Conservation (phyloP, 1,284 basidiomycete genomes). For the Athelia psychrophila region DNA sequence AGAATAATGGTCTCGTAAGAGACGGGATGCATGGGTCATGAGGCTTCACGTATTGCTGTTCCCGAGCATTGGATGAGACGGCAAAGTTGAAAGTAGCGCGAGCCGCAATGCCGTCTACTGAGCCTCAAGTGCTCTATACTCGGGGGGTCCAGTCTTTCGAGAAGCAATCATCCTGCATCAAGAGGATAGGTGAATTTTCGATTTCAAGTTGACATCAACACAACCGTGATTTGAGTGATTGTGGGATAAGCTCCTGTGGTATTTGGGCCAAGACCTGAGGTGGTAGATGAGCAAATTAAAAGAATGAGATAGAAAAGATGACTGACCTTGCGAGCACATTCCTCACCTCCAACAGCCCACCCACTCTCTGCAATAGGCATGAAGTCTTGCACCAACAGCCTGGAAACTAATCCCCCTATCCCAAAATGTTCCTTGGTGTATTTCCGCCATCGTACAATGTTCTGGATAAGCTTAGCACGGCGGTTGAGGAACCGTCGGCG, state of each 20-base stretch:
- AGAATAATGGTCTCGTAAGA: slow-evolving; percentile 9
- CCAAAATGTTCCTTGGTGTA: slow-evolving; percentile 64
- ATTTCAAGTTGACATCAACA: not conserved
- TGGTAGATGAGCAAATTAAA: not conserved
- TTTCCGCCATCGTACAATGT: slow-evolving; percentile 75
- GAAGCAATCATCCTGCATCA: slow-evolving; percentile 8
- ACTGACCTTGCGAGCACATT: slow-evolving; percentile 61
- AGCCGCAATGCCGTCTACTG: slow-evolving; percentile 24
- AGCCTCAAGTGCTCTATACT: not conserved
- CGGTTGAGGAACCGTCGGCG: slow-evolving; percentile 69
- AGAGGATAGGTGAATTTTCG: not conserved
- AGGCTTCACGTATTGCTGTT: slow-evolving; percentile 43
- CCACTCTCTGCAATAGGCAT: slow-evolving; percentile 70
- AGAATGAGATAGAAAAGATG: slow-evolving; percentile 1
- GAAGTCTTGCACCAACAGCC: slow-evolving; percentile 61
- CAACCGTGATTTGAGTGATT: slow-evolving; percentile 13
- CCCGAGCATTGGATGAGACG: slow-evolving; percentile 36
- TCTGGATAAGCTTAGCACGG: slow-evolving; percentile 72
- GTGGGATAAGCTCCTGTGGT: slow-evolving; percentile 38
- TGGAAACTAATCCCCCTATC: slow-evolving; percentile 52
- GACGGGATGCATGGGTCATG: slow-evolving; percentile 39
- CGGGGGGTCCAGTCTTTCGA: not conserved
- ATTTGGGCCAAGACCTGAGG: slow-evolving; percentile 41
- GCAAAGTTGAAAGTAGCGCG: slow-evolving; percentile 27
- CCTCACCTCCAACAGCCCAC: slow-evolving; percentile 88